These are phyloP conservation scores for Bocquillonia castaneifolia DNA, from an alignment of 441 rosid species.

Conservation along the genomic window DNA sequence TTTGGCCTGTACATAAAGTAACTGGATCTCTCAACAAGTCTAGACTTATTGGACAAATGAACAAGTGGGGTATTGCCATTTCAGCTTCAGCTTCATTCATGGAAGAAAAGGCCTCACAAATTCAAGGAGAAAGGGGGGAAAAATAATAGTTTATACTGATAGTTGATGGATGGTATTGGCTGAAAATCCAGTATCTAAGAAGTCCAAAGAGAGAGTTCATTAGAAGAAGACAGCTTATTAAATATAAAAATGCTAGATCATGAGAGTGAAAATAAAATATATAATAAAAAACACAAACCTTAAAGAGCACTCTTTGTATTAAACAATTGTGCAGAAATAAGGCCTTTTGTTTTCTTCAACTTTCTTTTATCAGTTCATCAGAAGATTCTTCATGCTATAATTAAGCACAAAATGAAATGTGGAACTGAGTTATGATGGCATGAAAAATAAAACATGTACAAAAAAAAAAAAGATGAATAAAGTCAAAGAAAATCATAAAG, in stretches of 20 bases:
- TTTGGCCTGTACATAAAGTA: conserved; percentile 61
- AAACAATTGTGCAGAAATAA: background rate
- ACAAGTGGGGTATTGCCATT: conserved; percentile 46
- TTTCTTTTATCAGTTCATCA: background rate
- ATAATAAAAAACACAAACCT: conserved; percentile 1
- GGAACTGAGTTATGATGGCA: conserved; percentile 12
- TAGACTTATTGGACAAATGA: conserved; percentile 60
- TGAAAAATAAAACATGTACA: background rate
- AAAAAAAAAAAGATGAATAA: background rate
- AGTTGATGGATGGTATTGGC: background rate
- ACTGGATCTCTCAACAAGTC: conserved; percentile 61
- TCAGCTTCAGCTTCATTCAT: conserved; percentile 32
- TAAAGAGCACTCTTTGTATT: conserved; percentile 6
- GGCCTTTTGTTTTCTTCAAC: background rate
- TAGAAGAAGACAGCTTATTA: background rate
- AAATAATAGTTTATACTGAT: background rate
- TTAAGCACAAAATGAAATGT: conserved; percentile 10
- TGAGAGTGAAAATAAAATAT: background rate
- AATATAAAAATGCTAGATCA: background rate
- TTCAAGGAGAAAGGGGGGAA: background rate
- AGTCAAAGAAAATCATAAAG: conserved; percentile 10
- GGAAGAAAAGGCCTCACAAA: conserved; percentile 12
- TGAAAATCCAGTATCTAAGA: conserved; percentile 13
- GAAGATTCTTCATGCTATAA: conserved; percentile 3
- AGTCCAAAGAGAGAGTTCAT: background rate